Base-by-base conservation (phyloP, 495 filamentous ascomycete genomes). In the Lophium mytilinum region DNA sequence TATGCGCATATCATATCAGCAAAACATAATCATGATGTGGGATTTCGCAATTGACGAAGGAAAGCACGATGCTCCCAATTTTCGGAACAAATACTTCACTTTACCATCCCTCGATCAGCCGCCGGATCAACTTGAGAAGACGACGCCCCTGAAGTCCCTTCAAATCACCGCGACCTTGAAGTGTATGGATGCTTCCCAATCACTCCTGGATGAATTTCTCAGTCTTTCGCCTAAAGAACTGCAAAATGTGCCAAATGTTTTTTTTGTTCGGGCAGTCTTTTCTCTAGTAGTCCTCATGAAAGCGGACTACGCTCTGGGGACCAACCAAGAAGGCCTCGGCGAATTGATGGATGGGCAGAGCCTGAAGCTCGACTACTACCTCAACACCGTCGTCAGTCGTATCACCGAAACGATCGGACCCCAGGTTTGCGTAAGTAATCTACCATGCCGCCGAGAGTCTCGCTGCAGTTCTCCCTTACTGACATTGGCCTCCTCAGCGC, bases 151-250 rank as follows among this genome's bases (percentile, higher is more conserved):
- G 12, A 74, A 71, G 40, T 71, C 73, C 0, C 68, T 76, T 37
- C 73, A 75, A 42, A 71, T 80, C 50, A 73, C 77, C 55, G 69
- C 78, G 49, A 77, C 71, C 14, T 65, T 78, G 45, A 76, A 75
- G 57, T 74, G 72, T 71, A 74, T 80, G 66, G 71, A 74, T 37
- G 73, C 73, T 17, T 72, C 75, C 0, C 78, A 81, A 5, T 65
- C 75, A 24, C 49, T 77, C 15, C 69, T 81, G 8, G 76, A 81
- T 50, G 67, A 68, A 4, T 68, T 78, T 10, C 53, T 79, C 21
- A 62, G 66, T 37, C 71, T 76, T 60, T 68, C 72, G 37, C 63
- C 69, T 10, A 65, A 70, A 12, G 67, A 63, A 0, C 67, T 80
- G 62, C 74, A 73, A 33, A 70, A 70, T 43, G 53, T 79, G 14